These are phyloP conservation scores for Pelargonium cotyledonis DNA, from an alignment of 441 rosid genomes.

Conservation along the genomic window DNA sequence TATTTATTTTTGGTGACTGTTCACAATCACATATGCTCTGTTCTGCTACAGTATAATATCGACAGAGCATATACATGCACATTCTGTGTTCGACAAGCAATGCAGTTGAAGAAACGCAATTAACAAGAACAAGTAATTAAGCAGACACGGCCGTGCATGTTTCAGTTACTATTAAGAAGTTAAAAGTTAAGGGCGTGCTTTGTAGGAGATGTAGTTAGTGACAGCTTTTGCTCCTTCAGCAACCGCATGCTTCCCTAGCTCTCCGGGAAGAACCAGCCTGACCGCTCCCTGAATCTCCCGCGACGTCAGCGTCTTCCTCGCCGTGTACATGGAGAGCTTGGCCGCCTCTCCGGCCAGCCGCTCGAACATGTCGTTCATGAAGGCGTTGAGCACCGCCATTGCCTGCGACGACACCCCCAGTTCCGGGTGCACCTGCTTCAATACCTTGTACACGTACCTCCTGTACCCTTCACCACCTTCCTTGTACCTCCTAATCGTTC, in stretches of 20 bases:
- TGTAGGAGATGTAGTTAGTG: conserved; percentile 31
- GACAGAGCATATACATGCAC: too few relatives aligned
- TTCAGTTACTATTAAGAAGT: neutral
- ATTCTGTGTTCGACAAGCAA: too few relatives aligned
- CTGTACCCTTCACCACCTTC: conserved; percentile 27
- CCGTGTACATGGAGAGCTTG: conserved; percentile 31
- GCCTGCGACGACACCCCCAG: conserved; percentile 60
- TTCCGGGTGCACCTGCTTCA: conserved; percentile 73
- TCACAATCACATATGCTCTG: too few relatives aligned
- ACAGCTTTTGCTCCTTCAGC: conserved; percentile 73
- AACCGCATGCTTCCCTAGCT: conserved; percentile 65
- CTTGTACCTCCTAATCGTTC: neutral
- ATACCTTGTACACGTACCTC: conserved; percentile 31
- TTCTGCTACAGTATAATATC: too few relatives aligned
- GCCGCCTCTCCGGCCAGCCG: conserved; percentile 63
- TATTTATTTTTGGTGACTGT: too few relatives aligned
- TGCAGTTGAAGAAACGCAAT: too few relatives aligned
- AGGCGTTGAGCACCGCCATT: conserved; percentile 55
- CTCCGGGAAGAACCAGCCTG: conserved; percentile 65
- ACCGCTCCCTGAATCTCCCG: conserved; percentile 73
- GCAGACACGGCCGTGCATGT: neutral
- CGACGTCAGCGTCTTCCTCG: conserved; percentile 45
- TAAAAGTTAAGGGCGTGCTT: neutral
- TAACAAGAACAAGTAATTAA: neutral
- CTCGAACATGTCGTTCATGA: conserved; percentile 69